phyloP scores from a whole-genome alignment of 1,284 basidiomycete species.

The Ustilago bromivora region DNA sequence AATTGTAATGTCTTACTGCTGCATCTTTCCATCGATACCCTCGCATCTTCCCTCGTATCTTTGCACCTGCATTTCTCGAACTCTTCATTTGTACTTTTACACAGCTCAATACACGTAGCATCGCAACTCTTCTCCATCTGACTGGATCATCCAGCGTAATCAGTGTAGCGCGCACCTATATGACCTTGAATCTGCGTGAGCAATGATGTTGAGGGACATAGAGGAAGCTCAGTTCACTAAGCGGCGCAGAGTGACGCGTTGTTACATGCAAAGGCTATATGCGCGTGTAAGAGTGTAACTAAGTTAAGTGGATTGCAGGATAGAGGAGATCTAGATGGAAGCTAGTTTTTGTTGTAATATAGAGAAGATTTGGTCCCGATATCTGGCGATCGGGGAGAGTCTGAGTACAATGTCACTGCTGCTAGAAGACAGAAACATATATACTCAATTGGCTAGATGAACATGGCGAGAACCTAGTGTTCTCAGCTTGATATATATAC shows the following conservation, averaged over 20 bases:
- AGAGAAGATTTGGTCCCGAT: too few species aligned
- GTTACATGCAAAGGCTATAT: too few species aligned
- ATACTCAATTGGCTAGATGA: too few species aligned
- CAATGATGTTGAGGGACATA: neutral
- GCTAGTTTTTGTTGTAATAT: neutral
- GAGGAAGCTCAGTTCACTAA: neutral
- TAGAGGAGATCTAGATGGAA: too few species aligned
- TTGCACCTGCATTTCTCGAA: neutral
- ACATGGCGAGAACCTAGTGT: too few species aligned
- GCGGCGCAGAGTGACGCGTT: neutral
- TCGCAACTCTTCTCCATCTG: neutral
- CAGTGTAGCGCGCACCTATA: too few species aligned
- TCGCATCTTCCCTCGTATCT: neutral
- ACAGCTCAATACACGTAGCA: conserved; percentile 11
- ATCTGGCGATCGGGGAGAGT: too few species aligned
- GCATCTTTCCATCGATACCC: conserved; percentile 4
- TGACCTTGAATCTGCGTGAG: neutral
- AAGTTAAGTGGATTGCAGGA: too few species aligned
- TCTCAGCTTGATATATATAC: too few species aligned
- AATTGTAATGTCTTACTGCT: neutral
- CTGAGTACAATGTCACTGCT: too few species aligned
- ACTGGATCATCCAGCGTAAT: neutral
- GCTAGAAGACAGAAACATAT: too few species aligned
- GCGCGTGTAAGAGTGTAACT: too few species aligned
- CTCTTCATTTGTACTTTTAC: conserved; percentile 38